phyloP scores from a whole-genome alignment of 495 filamentous ascomycete genomes.

The Penicillium antarcticum region DNA sequence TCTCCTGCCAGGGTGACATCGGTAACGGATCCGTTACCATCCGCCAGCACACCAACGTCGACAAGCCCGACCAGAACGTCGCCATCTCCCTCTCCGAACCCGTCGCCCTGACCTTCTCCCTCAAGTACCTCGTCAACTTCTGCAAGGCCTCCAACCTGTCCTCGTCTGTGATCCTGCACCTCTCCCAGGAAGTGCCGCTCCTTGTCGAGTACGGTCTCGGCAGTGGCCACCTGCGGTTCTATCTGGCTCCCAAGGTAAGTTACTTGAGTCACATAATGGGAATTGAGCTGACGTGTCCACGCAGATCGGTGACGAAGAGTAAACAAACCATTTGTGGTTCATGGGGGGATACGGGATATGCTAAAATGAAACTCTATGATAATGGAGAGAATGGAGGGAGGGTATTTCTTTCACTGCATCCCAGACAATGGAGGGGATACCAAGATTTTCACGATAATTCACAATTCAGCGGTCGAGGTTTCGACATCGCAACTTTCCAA shows the following conservation, averaged over 20 bases:
- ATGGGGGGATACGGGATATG: slow-evolving; percentile 11
- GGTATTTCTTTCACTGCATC: slow-evolving; percentile 18
- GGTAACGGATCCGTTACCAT: slow-evolving; percentile 91
- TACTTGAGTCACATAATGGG: too few relatives aligned
- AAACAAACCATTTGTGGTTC: slow-evolving; percentile 27
- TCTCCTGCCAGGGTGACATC: slow-evolving; percentile 91
- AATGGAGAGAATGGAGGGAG: slow-evolving; percentile 32
- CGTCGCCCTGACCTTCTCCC: slow-evolving; percentile 93
- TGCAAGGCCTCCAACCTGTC: slow-evolving; percentile 94
- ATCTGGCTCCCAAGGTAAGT: slow-evolving; percentile 92
- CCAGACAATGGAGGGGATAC: slow-evolving; percentile 16
- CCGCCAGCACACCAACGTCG: slow-evolving; percentile 82
- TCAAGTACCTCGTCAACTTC: slow-evolving; percentile 99
- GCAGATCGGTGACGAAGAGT: slow-evolving; percentile 92
- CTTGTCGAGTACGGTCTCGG: slow-evolving; percentile 88
- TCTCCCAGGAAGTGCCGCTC: slow-evolving; percentile 94
- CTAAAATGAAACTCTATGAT: slow-evolving; percentile 30
- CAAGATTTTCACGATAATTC: slow-evolving; percentile 15
- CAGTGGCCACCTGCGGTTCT: slow-evolving; percentile 91
- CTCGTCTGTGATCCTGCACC: slow-evolving; percentile 76
- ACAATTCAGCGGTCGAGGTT: slow-evolving; percentile 9
- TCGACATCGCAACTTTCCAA: slow-evolving; percentile 3
- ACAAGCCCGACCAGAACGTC: slow-evolving; percentile 83
- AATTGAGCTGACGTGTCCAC: slow-evolving; percentile 2
- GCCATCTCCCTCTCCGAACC: slow-evolving; percentile 89